Base-by-base conservation (phyloP, 768 basidiomycete species). In the Melanogaster broomeanus region DNA sequence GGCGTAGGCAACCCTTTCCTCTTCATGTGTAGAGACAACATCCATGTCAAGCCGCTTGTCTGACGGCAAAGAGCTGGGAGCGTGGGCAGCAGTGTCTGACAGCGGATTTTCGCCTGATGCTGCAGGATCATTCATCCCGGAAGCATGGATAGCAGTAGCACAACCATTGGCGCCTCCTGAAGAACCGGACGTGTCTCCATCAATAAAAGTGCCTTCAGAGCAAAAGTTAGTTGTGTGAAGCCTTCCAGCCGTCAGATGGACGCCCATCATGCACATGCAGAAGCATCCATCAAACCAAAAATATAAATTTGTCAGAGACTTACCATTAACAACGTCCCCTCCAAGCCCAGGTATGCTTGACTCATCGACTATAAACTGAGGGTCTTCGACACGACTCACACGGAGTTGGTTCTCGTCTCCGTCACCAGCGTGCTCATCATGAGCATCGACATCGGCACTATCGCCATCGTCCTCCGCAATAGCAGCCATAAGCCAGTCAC, bases 401-500 rank as follows among this genome's bases (percentile, higher is more conserved):
- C 76, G 73, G 48, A 76, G 64, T 49, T 71, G 72, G 37, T 76
- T 72, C 47, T 68, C 70, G 51, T 78, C 77, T 52, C 79, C 82
- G 42, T 75, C 77, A 54, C 69, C 63, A 43, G 72, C 70, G 56
- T 72, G 71, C 53, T 74, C 76, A 51, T 60, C 78, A 53, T 79
- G 83, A 44, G 71, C 77, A 65, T 82, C 86, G 53, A 77, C 82
- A 51, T 76, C 74, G 63, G 73, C 70, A 54, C 73, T 71, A 52
- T 82, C 85, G 50, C 74, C 83, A 61, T 84, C 85, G 59, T 81
- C 85, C 65, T 85, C 86, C 50, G 79, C 84, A 60, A 91, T 92
- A 45, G 90, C 89, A 65, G 88, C 90, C 90, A 92, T 91, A 38
- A 91, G 76, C 90, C 90, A 92, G 70, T 92, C 90, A 47, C 77